Conservation (phyloP, 179 eudicot genomes). For the Dionaea muscipula region DNA sequence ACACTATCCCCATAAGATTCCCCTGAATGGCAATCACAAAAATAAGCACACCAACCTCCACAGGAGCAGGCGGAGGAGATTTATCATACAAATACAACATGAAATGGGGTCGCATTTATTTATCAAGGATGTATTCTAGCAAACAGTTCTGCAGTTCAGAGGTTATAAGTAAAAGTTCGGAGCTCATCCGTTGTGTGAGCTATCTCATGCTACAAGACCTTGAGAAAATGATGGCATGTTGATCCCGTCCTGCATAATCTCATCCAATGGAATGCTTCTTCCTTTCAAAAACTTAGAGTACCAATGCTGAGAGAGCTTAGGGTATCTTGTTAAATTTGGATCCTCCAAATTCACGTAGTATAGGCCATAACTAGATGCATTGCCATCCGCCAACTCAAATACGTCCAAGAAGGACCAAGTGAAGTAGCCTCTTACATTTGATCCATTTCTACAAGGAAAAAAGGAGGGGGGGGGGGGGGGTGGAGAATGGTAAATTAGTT, state of each 20-base stretch:
- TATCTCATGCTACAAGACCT: conserved; percentile 4
- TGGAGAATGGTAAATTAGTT: too few species aligned
- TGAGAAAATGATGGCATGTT: background rate
- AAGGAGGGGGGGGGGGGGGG: too few species aligned
- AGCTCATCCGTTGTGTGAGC: too few species aligned
- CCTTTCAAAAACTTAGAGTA: conserved; percentile 51
- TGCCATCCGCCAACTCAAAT: conserved; percentile 37
- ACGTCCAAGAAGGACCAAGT: conserved; percentile 54
- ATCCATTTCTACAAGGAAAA: conserved; percentile 37
- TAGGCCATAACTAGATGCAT: conserved; percentile 26
- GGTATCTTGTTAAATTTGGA: conserved; percentile 32
- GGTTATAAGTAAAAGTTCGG: too few species aligned
- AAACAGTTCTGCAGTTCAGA: too few species aligned
- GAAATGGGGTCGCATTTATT: too few species aligned
- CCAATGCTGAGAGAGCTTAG: conserved; percentile 56
- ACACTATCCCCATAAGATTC: too few species aligned
- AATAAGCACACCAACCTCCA: too few species aligned
- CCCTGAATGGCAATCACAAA: too few species aligned
- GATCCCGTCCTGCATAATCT: background rate
- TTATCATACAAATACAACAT: too few species aligned
- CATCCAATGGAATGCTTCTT: background rate
- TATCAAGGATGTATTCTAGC: too few species aligned
- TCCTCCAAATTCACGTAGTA: conserved; percentile 49
- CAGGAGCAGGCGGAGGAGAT: too few species aligned
- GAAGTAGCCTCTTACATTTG: conserved; percentile 53